phyloP scores from a whole-genome alignment of 495 filamentous ascomycete species.

The Neurospora terricola region DNA sequence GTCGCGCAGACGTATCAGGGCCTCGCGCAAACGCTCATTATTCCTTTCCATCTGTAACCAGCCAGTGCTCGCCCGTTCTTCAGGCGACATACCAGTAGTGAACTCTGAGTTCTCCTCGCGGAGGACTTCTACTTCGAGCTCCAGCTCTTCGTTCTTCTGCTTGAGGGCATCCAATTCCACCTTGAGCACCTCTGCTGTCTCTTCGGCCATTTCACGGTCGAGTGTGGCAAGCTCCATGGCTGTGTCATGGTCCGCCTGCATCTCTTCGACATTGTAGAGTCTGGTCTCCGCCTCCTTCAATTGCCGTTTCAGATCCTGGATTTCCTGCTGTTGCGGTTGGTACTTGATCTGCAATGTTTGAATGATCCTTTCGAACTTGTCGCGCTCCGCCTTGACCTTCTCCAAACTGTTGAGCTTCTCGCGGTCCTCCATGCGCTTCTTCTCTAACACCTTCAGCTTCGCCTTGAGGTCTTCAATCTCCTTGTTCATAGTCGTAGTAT shows the following conservation, averaged over 20 bases:
- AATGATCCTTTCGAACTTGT: conserved; percentile 81
- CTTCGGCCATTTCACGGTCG: conserved; percentile 94
- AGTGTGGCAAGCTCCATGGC: conserved; percentile 79
- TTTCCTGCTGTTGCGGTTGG: conserved; percentile 76
- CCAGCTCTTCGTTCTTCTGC: conserved; percentile 66
- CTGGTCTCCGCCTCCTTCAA: conserved; percentile 64
- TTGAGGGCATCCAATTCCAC: conserved; percentile 72
- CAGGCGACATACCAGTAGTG: conserved; percentile 72
- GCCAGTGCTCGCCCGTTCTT: conserved; percentile 75
- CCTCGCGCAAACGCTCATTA: conserved; percentile 82
- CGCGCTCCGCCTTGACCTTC: conserved; percentile 63
- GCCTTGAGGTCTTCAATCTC: conserved; percentile 73
- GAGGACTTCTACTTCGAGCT: conserved; percentile 79
- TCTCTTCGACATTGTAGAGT: conserved; percentile 56
- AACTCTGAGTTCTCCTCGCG: conserved; percentile 80
- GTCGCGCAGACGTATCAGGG: conserved; percentile 73
- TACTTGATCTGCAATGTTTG: conserved; percentile 87
- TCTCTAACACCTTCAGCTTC: conserved; percentile 69
- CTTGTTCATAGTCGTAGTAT: conserved; percentile 40
- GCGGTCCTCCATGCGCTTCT: conserved; percentile 74
- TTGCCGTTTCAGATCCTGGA: conserved; percentile 61
- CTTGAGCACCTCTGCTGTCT: conserved; percentile 71
- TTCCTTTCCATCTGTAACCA: conserved; percentile 86
- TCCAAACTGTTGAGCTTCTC: conserved; percentile 78
- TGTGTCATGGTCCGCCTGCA: conserved; percentile 74